phyloP scores from a whole-genome alignment of 2,329 filamentous ascomycete species.

The Diaporthe batatas region DNA sequence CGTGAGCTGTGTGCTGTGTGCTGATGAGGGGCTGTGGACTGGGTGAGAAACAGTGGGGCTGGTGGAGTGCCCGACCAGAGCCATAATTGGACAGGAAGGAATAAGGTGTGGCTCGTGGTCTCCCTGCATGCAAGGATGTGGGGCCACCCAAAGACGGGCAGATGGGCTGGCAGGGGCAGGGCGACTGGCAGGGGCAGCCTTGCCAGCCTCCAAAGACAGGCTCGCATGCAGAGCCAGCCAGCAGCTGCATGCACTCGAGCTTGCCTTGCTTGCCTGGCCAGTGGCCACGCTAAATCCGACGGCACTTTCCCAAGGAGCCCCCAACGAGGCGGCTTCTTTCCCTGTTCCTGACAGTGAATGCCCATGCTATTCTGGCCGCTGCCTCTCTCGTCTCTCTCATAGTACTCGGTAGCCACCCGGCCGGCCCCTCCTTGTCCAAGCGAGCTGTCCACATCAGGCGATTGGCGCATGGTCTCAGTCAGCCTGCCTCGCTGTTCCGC shows the following conservation, averaged over 20 bases:
- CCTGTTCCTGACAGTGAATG: slow-evolving; percentile 15
- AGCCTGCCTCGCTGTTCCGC: slow-evolving; percentile 15
- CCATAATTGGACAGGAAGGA: slow-evolving; percentile 29
- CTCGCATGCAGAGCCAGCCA: slow-evolving; percentile 13
- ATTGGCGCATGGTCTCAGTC: slow-evolving; percentile 24
- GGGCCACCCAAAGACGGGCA: background rate
- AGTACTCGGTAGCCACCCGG: slow-evolving; percentile 27
- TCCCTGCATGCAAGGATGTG: slow-evolving; percentile 22
- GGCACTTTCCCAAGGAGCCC: slow-evolving; percentile 15
- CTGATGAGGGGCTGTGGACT: slow-evolving; percentile 13
- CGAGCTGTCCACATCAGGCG: slow-evolving; percentile 17
- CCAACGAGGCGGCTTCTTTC: slow-evolving; percentile 25
- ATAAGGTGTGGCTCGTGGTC: slow-evolving; percentile 33
- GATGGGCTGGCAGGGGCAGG: slow-evolving; percentile 22
- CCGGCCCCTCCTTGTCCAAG: background rate
- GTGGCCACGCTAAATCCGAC: slow-evolving; percentile 20
- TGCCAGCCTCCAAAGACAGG: slow-evolving; percentile 24
- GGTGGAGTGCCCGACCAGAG: background rate
- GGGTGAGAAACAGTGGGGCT: slow-evolving; percentile 16
- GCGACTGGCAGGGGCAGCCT: slow-evolving; percentile 15
- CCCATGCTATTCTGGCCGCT: slow-evolving; percentile 18
- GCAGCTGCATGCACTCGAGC: slow-evolving; percentile 4
- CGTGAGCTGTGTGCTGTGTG: too few species aligned
- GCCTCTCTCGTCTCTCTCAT: too few species aligned
- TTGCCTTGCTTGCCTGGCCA: slow-evolving; percentile 12